These are phyloP conservation scores for Acacia crassicarpa DNA, from an alignment of 306 rosid genomes.

Conservation along the genomic window DNA sequence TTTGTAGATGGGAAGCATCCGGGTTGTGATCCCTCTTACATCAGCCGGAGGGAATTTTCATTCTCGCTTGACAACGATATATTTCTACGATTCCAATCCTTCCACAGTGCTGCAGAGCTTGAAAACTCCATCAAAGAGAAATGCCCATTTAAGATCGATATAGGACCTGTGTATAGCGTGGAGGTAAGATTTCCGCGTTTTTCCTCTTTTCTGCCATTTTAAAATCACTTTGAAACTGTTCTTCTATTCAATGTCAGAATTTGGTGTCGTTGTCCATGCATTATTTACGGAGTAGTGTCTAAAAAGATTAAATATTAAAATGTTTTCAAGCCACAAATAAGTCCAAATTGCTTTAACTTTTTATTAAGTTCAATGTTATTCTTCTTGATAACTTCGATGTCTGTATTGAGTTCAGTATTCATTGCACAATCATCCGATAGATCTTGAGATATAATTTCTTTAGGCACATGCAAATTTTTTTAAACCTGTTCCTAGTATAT, in stretches of 20 bases:
- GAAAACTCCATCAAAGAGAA: slow-evolving; percentile 74
- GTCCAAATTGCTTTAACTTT: not conserved
- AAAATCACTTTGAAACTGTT: not conserved
- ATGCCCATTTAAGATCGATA: slow-evolving; percentile 78
- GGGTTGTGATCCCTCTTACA: slow-evolving; percentile 68
- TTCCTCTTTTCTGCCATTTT: not conserved
- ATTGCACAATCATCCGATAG: not conserved
- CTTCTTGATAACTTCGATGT: not conserved
- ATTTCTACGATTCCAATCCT: slow-evolving; percentile 75
- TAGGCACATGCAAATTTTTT: not conserved
- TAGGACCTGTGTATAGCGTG: slow-evolving; percentile 84
- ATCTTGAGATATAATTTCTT: not conserved
- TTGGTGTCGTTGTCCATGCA: not conserved
- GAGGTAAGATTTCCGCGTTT: slow-evolving; percentile 54
- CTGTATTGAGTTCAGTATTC: not conserved
- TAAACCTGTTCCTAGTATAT: not conserved
- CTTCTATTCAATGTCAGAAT: not conserved
- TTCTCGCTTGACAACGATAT: slow-evolving; percentile 74
- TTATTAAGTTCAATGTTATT: not conserved
- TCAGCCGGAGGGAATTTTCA: slow-evolving; percentile 81
- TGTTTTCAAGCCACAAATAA: not conserved
- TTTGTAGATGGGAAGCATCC: slow-evolving; percentile 94
- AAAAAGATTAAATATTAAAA: not conserved
- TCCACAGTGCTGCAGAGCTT: slow-evolving; percentile 56
- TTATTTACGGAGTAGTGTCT: not conserved